A percentile compares a stretch with the other conserved stretches of the same genome.
Conservation (phyloP, 202 grass and related monocot genomes). For the Zoysia matrella region DNA sequence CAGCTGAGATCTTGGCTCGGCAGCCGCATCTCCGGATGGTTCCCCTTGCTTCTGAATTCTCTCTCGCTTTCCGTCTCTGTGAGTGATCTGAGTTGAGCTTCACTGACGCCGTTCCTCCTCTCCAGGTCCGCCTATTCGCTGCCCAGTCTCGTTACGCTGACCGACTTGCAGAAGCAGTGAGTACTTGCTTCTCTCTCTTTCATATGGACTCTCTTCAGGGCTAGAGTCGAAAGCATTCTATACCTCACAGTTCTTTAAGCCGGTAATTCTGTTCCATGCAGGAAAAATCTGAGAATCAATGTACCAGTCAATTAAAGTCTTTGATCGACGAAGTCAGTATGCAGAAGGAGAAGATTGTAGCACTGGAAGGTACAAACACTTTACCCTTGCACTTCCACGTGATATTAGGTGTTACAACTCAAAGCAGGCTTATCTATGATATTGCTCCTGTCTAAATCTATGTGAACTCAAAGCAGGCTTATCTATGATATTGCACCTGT, state of each 20-base stretch:
- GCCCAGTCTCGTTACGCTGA: conserved; percentile 85
- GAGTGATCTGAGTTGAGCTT: neutral
- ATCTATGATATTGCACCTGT: neutral
- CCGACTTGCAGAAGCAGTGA: conserved; percentile 72
- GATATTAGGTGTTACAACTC: neutral
- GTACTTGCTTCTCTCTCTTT: neutral
- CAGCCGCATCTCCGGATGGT: neutral
- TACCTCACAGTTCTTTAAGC: conserved; percentile 32
- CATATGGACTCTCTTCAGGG: neutral
- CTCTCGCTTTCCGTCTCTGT: neutral
- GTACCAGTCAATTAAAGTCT: conserved; percentile 44
- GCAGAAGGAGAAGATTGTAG: conserved; percentile 89
- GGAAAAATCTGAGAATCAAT: no score
- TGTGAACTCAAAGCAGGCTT: no score
- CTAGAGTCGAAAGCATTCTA: conserved; percentile 20
- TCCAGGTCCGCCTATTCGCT: conserved; percentile 40
- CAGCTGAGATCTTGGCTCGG: neutral
- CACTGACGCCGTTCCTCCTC: neutral
- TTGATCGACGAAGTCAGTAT: conserved; percentile 90
- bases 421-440: neutral
- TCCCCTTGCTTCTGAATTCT: neutral
- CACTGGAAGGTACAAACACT: conserved; percentile 67
- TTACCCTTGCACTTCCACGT: neutral
- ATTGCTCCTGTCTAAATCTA: neutral
- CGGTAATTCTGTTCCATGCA: conserved; percentile 5